Percentiles rank a stretch among this genome's conserved stretches.
Conservation (phyloP, 352 stramenopile genomes). For the Elongisporangium undulatum region DNA sequence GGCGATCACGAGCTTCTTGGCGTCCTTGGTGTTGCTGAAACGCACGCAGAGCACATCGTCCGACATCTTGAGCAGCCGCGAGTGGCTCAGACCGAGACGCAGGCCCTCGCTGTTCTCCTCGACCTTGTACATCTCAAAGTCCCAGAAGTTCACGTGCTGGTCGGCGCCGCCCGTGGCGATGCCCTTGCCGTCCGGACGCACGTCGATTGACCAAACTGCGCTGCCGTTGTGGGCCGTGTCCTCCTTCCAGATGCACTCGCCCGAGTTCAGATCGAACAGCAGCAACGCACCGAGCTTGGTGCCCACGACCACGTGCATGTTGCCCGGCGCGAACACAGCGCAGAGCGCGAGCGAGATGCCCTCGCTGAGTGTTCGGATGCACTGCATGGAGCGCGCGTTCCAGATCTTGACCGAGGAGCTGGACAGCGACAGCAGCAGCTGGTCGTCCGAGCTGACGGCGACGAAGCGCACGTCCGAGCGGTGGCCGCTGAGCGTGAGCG, state of each 20-base stretch:
- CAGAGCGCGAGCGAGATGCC: slow-evolving; percentile 88
- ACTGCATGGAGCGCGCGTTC: slow-evolving; percentile 89
- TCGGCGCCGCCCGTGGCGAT: slow-evolving; percentile 96
- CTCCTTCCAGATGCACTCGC: slow-evolving; percentile 90
- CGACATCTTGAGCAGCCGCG: slow-evolving; percentile 97
- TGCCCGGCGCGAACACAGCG: slow-evolving; percentile 93
- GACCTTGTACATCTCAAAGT: slow-evolving; percentile 90
- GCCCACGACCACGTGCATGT: slow-evolving; percentile 96
- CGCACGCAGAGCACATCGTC: slow-evolving; percentile 98
- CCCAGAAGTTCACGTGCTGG: slow-evolving; percentile 99
- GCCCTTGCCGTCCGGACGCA: slow-evolving; percentile 88
- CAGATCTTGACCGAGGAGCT: slow-evolving; percentile 90
- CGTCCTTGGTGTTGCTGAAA: slow-evolving; percentile 94
- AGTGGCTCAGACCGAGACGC: slow-evolving; percentile 92
- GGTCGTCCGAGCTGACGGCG: slow-evolving; percentile 84
- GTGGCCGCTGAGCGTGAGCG: slow-evolving; percentile 82
- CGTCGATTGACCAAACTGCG: slow-evolving; percentile 96
- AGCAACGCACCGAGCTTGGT: slow-evolving; percentile 95
- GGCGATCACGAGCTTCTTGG: slow-evolving; percentile 83
- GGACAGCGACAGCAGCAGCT: slow-evolving; percentile 88
- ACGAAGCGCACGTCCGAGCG: slow-evolving; percentile 91
- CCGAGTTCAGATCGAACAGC: slow-evolving; percentile 94
- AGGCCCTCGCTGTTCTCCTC: slow-evolving; percentile 38
- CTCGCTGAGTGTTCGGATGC: slow-evolving; percentile 86
- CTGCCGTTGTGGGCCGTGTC: slow-evolving; percentile 89